These are phyloP conservation scores for Esteya vermicola DNA, from an alignment of 2,329 filamentous ascomycete species.

Conservation along the genomic window DNA sequence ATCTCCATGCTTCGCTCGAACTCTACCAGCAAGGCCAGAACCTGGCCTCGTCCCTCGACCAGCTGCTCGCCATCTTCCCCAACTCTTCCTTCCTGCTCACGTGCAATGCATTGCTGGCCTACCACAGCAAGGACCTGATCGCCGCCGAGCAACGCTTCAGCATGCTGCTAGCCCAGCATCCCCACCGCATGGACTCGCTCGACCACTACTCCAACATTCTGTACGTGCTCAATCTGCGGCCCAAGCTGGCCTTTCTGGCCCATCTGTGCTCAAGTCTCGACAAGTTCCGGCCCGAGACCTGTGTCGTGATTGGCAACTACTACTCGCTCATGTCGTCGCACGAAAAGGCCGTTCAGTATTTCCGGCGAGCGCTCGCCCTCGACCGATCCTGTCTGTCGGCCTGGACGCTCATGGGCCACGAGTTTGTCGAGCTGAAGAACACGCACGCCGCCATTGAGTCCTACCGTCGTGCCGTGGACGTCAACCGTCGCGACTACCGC, in stretches of 20 bases:
- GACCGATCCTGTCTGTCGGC: conserved; percentile 85
- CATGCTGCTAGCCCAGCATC: conserved; percentile 62
- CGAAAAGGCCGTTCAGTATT: conserved; percentile 97
- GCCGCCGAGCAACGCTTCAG: conserved; percentile 56
- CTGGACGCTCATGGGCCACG: conserved; percentile 98
- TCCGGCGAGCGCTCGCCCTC: conserved; percentile 78
- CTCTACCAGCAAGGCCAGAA: conserved; percentile 73
- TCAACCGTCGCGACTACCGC: conserved; percentile 89
- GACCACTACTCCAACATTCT: conserved; percentile 97
- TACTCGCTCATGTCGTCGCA: conserved; percentile 90
- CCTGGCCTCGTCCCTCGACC: conserved; percentile 59
- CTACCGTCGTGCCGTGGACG: conserved; percentile 87
- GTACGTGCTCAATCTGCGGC: conserved; percentile 77
- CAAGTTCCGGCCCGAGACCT: conserved; percentile 93
- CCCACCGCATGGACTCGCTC: conserved; percentile 68
- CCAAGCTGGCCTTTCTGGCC: conserved; percentile 83
- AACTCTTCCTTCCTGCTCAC: conserved; percentile 80
- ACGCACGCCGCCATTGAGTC: conserved; percentile 96
- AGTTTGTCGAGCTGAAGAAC: conserved; percentile 97
- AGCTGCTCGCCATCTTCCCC: conserved; percentile 75
- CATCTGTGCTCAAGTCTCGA: conserved; percentile 84
- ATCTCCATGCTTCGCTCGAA: conserved; percentile 80
- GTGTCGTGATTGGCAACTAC: conserved; percentile 94
- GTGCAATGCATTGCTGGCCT: conserved; percentile 73
- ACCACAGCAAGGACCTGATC: conserved; percentile 75